phyloP scores from a whole-genome alignment of 1,284 basidiomycete genomes.

The Irpex lacteus region DNA sequence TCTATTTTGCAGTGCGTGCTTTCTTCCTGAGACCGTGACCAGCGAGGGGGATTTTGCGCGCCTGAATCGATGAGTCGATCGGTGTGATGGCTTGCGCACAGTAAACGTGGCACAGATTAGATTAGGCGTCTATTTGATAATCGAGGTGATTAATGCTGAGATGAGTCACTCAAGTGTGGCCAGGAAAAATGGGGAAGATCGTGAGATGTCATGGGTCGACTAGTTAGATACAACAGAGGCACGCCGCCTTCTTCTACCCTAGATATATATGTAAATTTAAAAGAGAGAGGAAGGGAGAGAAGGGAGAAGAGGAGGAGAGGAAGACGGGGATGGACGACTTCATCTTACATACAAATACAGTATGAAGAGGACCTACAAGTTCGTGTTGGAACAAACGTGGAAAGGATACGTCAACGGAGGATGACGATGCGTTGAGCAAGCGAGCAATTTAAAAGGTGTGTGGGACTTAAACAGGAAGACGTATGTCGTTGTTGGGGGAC shows the following conservation, averaged over 20 bases:
- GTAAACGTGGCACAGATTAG: background rate
- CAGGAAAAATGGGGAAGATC: background rate
- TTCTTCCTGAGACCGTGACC: background rate
- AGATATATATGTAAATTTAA: background rate
- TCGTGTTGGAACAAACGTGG: background rate
- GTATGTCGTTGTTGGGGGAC: background rate
- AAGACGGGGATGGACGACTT: background rate
- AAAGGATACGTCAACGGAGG: background rate
- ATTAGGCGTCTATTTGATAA: background rate
- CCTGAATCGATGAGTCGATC: background rate
- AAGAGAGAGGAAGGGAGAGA: background rate
- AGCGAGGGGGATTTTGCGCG: background rate
- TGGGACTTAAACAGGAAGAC: background rate
- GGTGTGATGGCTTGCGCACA: background rate
- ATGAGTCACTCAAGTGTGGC: background rate
- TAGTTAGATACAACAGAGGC: background rate
- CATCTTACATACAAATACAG: conserved; percentile 17
- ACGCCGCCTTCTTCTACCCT: background rate
- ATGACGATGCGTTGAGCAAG: background rate
- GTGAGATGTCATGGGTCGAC: background rate
- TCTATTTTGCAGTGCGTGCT: background rate
- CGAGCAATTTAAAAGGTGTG: background rate
- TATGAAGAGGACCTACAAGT: conserved; percentile 6
- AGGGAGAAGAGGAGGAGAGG: background rate
- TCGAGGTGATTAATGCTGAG: too few species aligned